Conservation (phyloP, 306 rosid genomes). For the Fagus crenata region DNA sequence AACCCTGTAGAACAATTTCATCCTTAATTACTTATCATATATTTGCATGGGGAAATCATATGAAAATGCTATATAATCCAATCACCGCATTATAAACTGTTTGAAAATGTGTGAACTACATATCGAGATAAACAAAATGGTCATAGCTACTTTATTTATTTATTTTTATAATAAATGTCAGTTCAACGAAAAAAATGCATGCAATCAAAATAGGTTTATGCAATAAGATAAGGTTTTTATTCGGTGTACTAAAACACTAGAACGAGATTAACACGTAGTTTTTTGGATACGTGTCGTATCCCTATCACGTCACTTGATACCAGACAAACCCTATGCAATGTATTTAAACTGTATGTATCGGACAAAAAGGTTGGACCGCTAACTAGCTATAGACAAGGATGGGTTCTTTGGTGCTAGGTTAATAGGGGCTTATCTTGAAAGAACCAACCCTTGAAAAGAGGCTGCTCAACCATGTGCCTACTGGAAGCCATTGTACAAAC, state of each 20-base stretch:
- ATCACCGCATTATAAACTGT: too few relatives aligned
- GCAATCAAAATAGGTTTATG: background rate
- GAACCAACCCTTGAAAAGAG: conserved; percentile 6
- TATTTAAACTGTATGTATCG: background rate
- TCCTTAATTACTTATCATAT: background rate
- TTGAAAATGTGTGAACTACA: too few relatives aligned
- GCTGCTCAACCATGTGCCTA: background rate
- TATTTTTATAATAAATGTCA: background rate
- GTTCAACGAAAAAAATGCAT: background rate
- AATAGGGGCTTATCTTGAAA: background rate
- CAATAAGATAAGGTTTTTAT: too few relatives aligned
- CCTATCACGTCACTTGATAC: too few relatives aligned
- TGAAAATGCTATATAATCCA: background rate
- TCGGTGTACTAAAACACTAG: too few relatives aligned
- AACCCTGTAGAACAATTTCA: too few relatives aligned
- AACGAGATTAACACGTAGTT: too few relatives aligned
- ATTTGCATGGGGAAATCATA: conserved; percentile 12
- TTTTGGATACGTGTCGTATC: too few relatives aligned
- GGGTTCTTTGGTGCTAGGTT: background rate
- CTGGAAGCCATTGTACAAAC: conserved; percentile 12
- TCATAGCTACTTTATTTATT: background rate
- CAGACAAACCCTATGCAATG: too few relatives aligned
- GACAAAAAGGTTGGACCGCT: background rate
- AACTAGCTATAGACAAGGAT: background rate
- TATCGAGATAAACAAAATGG: too few relatives aligned